Base-by-base conservation (phyloP, 108 stramenopile genomes). In the Cyclotella atomus region DNA sequence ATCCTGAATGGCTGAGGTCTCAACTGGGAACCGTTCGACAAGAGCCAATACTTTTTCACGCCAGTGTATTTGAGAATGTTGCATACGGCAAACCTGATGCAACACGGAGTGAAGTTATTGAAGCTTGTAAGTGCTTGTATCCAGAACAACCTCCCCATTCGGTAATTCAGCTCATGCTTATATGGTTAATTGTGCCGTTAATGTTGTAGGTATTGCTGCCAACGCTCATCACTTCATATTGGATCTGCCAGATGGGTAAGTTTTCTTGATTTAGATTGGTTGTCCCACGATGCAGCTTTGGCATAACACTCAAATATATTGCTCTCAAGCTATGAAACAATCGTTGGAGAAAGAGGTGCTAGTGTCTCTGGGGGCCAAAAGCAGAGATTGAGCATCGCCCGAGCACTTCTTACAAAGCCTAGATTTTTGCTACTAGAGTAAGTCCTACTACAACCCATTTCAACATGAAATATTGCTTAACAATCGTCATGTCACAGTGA, bases 321-420 rank as follows among this genome's bases (percentile, higher is more conserved):
- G 25, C 9, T 29, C 29, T 6, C 2, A 15, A 65, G 64, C 24
- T 88, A 85, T 50, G 55, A 88, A n/a, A 91, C 91, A 8, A 55
- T 66, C 32, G 86, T 95, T 43, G 94, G 93, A 16, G 89, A 87
- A 41, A 72, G 85, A 16, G 91, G 91, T 0, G 87, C 83, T 24
- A 82, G 76, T 59, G 74, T 93, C 5, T 75, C 65, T 28, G 95
- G 94, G 7, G 96, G 98, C 0, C 98, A 98, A 83, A 96, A 96
- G 61, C 98, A 98, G 70, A 78, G 98, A 20, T 70, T 98, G 27
- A 88, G 92, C 36, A 96, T 97, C 46, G 95, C 97, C 3, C 85
- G 97, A 32, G 94, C 95, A 3, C 59, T 96, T 34, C 64, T 95
- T 0, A 82, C 83, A n/a, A 70, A 89, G 59, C 89, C 94, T 19